phyloP scores from a whole-genome alignment of 2,329 filamentous ascomycete species.

The Cercospora sojina region DNA sequence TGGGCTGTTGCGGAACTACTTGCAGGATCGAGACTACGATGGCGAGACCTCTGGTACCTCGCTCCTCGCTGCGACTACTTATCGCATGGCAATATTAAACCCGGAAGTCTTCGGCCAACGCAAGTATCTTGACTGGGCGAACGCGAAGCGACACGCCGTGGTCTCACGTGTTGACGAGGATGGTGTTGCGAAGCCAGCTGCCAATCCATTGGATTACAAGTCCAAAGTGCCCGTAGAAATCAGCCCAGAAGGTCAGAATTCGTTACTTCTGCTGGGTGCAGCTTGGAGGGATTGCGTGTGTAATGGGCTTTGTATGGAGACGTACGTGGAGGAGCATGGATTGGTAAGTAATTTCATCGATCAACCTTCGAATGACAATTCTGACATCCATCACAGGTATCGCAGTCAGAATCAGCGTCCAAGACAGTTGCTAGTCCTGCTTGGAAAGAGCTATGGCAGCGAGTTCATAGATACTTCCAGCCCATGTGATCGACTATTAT shows the following conservation, averaged over 20 bases:
- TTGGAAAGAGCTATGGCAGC: background rate
- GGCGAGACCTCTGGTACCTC: constrained; percentile 52
- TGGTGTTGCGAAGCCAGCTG: constrained; percentile 44
- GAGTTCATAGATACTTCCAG: background rate
- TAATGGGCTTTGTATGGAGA: constrained; percentile 22
- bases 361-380: background rate
- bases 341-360: background rate
- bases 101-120: constrained; percentile 38
- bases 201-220: constrained; percentile 44
- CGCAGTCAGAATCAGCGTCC: background rate
- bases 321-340: constrained; percentile 4
- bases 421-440: background rate
- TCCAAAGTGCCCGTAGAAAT: constrained; percentile 28
- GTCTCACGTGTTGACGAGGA: constrained; percentile 38
- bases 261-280: constrained; percentile 46
- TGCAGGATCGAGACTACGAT: constrained; percentile 38
- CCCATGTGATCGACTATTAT: background rate
- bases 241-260: constrained; percentile 47
- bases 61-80: constrained; percentile 46
- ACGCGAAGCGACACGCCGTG: constrained; percentile 43
- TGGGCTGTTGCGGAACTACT: constrained; percentile 50
- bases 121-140: constrained; percentile 47
- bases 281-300: constrained; percentile 45
- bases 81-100: constrained; percentile 48
- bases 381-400: background rate